These are phyloP conservation scores for Fusarium torulosum DNA, from an alignment of 2,329 filamentous ascomycete species.

Conservation along the genomic window DNA sequence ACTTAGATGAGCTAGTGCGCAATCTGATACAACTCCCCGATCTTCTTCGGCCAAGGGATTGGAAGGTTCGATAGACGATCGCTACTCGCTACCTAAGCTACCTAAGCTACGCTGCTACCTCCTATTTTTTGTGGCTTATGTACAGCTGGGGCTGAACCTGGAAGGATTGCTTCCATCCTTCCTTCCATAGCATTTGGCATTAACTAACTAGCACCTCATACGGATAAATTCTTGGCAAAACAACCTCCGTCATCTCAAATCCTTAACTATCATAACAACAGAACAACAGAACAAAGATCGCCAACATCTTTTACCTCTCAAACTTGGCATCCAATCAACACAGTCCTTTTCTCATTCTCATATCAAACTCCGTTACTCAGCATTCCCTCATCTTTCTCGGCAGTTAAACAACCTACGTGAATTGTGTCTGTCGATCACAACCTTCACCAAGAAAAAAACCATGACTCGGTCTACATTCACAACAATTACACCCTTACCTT, in stretches of 20 bases:
- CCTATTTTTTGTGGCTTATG: slow-evolving; percentile 29
- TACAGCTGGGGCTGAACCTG: slow-evolving; percentile 18
- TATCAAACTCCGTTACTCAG: slow-evolving; percentile 8
- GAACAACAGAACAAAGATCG: slow-evolving; percentile 21
- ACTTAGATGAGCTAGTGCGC: slow-evolving; percentile 27
- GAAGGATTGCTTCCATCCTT: slow-evolving; percentile 18
- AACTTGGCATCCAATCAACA: slow-evolving; percentile 2
- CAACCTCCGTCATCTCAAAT: slow-evolving; percentile 22
- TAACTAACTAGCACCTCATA: not conserved
- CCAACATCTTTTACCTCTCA: not conserved
- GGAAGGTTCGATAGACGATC: slow-evolving; percentile 24
- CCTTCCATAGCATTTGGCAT: not conserved
- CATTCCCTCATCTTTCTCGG: slow-evolving; percentile 5
- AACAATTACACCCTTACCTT: slow-evolving; percentile 81
- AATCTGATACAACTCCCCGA: slow-evolving; percentile 27
- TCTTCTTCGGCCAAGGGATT: slow-evolving; percentile 30
- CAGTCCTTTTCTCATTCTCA: not conserved
- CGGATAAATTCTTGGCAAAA: slow-evolving; percentile 10
- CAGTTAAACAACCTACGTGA: not conserved
- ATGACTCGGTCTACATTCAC: slow-evolving; percentile 73
- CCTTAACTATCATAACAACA: slow-evolving; percentile 9
- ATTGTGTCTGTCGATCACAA: slow-evolving; percentile 29
- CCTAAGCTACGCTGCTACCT: not conserved
- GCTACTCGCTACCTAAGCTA: not conserved
- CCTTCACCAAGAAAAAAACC: slow-evolving; percentile 14